Conservation (phyloP, 495 filamentous ascomycete species). For the Patellaria atrata region DNA sequence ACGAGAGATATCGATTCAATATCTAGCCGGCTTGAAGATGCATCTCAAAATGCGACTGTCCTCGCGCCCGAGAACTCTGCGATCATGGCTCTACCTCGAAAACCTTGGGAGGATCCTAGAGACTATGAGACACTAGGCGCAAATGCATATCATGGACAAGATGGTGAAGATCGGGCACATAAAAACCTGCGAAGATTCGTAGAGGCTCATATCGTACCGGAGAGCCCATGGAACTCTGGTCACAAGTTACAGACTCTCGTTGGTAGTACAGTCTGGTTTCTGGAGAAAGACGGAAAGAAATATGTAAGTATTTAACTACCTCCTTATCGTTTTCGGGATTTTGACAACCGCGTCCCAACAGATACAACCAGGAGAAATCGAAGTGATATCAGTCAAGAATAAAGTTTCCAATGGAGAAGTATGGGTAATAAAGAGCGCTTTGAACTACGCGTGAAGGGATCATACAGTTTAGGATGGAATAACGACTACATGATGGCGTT, state of each 20-base stretch:
- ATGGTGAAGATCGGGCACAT: conserved; percentile 66
- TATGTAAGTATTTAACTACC: conserved; percentile 50
- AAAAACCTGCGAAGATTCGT: conserved; percentile 72
- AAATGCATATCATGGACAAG: conserved; percentile 65
- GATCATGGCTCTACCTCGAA: conserved; percentile 63
- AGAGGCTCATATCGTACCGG: conserved; percentile 67
- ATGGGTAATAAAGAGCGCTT: conserved; percentile 27
- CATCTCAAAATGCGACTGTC: conserved; percentile 64
- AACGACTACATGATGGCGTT: too few relatives aligned
- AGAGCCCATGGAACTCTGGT: conserved; percentile 65
- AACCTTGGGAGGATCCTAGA: conserved; percentile 83
- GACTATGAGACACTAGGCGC: conserved; percentile 63
- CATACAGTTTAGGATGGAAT: too few relatives aligned
- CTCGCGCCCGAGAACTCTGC: conserved; percentile 76
- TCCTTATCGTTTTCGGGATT: conserved; percentile 6
- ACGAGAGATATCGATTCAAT: conserved; percentile 67
- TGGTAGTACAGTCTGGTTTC: conserved; percentile 70
- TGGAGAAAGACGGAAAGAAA: conserved; percentile 56
- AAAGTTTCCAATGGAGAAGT: conserved; percentile 77
- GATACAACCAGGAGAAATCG: conserved; percentile 68
- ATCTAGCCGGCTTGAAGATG: conserved; percentile 54
- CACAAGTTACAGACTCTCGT: conserved; percentile 56
- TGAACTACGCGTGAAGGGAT: conserved; percentile 21
- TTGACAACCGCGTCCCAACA: conserved; percentile 22
- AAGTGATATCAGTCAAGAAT: conserved; percentile 55